Conservation (phyloP, 371 early-diverging fungal genomes). For the Mortierella sp. region DNA sequence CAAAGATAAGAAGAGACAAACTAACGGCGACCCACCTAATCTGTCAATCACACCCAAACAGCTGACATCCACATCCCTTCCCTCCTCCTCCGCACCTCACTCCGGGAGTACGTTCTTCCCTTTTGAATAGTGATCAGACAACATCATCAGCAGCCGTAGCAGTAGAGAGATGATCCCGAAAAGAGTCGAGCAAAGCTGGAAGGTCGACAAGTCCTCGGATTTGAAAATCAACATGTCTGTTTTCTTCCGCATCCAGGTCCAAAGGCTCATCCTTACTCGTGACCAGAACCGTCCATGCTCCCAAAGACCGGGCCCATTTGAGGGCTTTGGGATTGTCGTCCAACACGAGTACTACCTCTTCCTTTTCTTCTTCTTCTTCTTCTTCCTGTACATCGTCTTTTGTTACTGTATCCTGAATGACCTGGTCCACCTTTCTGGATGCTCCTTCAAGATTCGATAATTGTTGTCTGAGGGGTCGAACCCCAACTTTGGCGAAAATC, state of each 20-base stretch:
- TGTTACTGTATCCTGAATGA: neutral
- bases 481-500: constrained; percentile 20
- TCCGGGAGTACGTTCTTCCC: no score
- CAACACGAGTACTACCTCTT: constrained; percentile 32
- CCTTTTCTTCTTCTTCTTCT: constrained; percentile 7
- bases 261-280: constrained; percentile 10
- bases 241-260: constrained; percentile 21
- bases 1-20: no score
- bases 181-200: constrained; percentile 29
- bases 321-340: constrained; percentile 36
- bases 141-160: no score
- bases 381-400: neutral
- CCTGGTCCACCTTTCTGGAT: no score
- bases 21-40: no score
- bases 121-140: no score
- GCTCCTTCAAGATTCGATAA: no score
- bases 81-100: no score
- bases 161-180: constrained; percentile 12
- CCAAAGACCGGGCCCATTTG: constrained; percentile 23
- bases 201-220: constrained; percentile 25
- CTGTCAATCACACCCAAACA: no score
- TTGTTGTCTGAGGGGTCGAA: constrained; percentile 1
- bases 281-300: constrained; percentile 41
- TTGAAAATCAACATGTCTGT: constrained; percentile 30
- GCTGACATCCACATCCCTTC: no score